A percentile compares a stretch with the other conserved stretches of the same genome.
These are phyloP conservation scores for Bretschneidera sinensis DNA, from an alignment of 345 rosid genomes.

Conservation along the genomic window DNA sequence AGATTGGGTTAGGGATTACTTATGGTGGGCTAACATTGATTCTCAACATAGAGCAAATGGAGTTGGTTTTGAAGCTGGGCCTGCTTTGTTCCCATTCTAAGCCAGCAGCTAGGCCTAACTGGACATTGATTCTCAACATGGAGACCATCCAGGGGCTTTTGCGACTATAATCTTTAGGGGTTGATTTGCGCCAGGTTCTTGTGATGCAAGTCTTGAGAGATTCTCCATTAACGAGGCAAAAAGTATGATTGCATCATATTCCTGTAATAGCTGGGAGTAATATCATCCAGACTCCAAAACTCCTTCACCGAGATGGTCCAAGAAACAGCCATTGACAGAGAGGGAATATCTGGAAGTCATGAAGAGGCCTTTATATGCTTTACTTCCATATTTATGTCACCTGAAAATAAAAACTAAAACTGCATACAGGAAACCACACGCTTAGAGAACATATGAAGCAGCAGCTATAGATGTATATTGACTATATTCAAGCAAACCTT, in stretches of 20 bases:
- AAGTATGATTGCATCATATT: constrained; percentile 63
- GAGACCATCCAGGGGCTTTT: constrained; percentile 17
- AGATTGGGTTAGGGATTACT: too few species aligned
- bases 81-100: too few species aligned
- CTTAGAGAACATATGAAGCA: not conserved
- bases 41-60: too few species aligned
- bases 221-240: constrained; percentile 39
- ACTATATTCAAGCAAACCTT: not conserved
- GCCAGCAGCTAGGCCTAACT: too few species aligned
- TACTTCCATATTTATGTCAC: not conserved
- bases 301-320: constrained; percentile 64
- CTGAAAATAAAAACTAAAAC: too few species aligned
- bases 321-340: constrained; percentile 51
- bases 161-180: constrained; percentile 48
- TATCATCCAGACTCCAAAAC: constrained; percentile 50
- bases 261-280: constrained; percentile 63
- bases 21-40: too few species aligned
- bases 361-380: constrained; percentile 8
- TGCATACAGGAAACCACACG: not conserved
- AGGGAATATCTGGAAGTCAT: constrained; percentile 54
- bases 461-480: too few species aligned
- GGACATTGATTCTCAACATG: too few species aligned
- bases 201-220: constrained; percentile 37
- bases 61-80: too few species aligned
- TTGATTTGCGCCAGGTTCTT: constrained; percentile 58